These are phyloP conservation scores for Nyctanthes arbortristis DNA, from an alignment of 257 asterid genomes.

Conservation along the genomic window DNA sequence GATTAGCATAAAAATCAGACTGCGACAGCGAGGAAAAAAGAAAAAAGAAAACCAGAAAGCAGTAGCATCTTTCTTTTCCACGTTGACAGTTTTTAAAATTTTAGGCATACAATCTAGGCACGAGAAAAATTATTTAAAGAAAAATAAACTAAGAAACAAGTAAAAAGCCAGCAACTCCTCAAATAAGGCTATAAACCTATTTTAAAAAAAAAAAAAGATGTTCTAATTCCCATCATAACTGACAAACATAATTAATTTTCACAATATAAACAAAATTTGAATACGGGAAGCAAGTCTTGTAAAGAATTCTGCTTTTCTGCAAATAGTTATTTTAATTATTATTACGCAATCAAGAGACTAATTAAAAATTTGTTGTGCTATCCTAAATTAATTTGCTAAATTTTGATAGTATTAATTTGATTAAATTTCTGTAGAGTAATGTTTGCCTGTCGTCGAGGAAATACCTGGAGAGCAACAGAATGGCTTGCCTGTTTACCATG, in stretches of 20 bases:
- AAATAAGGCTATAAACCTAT: no score
- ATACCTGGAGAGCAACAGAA: neutral
- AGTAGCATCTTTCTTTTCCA: neutral
- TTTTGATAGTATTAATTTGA: neutral
- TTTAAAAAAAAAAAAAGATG: no score
- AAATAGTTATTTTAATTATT: no score
- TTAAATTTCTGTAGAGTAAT: neutral
- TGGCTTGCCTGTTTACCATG: neutral
- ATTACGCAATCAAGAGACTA: neutral
- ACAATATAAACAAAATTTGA: no score
- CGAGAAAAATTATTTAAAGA: neutral
- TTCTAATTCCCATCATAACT: no score
- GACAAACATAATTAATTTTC: no score
- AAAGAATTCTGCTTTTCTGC: no score
- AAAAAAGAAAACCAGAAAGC: neutral
- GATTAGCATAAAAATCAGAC: neutral
- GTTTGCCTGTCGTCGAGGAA: neutral
- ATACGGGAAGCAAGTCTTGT: no score
- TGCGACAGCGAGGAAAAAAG: neutral
- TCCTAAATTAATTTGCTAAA: neutral
- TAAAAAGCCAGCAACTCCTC: neutral
- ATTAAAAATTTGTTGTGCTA: neutral
- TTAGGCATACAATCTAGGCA: neutral
- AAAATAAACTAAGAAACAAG: neutral
- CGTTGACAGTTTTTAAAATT: neutral